Base-by-base conservation (phyloP, 2,329 filamentous ascomycete species). In the Akanthomyces lecanii region DNA sequence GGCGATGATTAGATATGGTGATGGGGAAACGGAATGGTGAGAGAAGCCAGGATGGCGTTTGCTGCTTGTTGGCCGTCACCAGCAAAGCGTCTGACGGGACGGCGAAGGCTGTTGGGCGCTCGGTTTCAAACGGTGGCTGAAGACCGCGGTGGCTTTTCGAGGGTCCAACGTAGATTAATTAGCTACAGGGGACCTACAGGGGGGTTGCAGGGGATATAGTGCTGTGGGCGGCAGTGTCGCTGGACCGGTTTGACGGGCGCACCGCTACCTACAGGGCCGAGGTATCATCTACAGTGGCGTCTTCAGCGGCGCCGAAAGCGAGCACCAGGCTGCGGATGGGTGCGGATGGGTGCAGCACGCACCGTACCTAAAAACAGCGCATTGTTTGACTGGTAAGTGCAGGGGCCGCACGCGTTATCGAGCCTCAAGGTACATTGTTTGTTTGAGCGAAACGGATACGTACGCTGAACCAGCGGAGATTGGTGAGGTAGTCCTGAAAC, bases 71-170 rank as follows among this genome's bases (percentile, higher is more conserved):
- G 48, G 58, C 50, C 16, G 25, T 44, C 28, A 28, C 36, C 28
- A 14, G 33, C 10, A 36, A 7, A 8, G 21, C 1, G 8, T 10
- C 2, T 40, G 45, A 28, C 45, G 23, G 18, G 33, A 25, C 36
- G 23, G 21, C 16, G 4, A 53, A 25, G 5, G 58, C 42, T 61
- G 59, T 61, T 61, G 59, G 59, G 59, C 21, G 38, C n/a, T 21
- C 30, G 21, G 59, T 45, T 61, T 48, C 55, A 30, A 48, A 45
- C n/a, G 55, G 55, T 57, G 55, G 53, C 53, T 56, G 38, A 10
- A 33, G 44, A 44, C 36, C 16, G 33, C 14, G 52, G 48, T 53
- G 48, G 57, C 48, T 30, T 44, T 12, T 42, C 47, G 47, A 33
- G 21, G 45, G 21, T 28, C 10, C 45, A 25, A 40, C 10, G 38